Evolutionary conservation across 192 early-diverging fungal genomes (phyloP), one percentile per base, ranked within the genome.

Genomic region (Podila epicladia): DNA sequence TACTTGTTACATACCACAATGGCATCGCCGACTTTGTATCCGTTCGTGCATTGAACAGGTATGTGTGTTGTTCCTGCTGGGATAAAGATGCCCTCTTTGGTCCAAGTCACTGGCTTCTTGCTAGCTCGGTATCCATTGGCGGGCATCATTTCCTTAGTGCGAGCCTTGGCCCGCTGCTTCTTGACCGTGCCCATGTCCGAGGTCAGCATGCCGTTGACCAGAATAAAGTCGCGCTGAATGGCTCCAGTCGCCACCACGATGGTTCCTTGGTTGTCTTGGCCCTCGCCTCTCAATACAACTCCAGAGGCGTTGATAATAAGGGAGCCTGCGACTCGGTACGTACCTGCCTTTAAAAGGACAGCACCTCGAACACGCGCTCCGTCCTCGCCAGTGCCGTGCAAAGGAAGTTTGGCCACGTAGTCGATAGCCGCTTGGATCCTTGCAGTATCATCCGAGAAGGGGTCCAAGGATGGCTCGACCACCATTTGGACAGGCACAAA

Each of bases 141-240:
- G 2, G 77, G 77, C 77, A 73, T 68, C 77, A 80, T 80, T 4
- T 80, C 77, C 28, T 48, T 48, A 1, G 77, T 80, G n/a, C 62
- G 67, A 48, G 77, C 77, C 32, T 73, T 80, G 50, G 48, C 19
- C 7, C 62, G 65, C 55, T 80, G 77, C 31, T 38, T 73, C 48
- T 69, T 71, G 5, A 69, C 66, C 1, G 38, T 28, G 20, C 77
- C 77, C 77, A 80, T 80, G 17, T 73, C 67, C 2, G 77, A 73
- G 37, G 55, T 28, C 1, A 80, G 67, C 71, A 80, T 80, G 5
- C 77, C 71, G 32, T 80, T 73, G 37, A 80, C 77, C 4, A 80
- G 50, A 29, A 80, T 73, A 33, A 80, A 80, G 48, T 80, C 77
- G 4, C 77, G 65, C 22, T 80, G 77, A 31, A 80, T 80, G 22